A percentile compares a stretch with the other conserved stretches of the same genome.
Evolutionary conservation across 2,329 filamentous ascomycete species (phyloP).

Genomic region (Nothophaeocryptopus gaeumannii): DNA sequence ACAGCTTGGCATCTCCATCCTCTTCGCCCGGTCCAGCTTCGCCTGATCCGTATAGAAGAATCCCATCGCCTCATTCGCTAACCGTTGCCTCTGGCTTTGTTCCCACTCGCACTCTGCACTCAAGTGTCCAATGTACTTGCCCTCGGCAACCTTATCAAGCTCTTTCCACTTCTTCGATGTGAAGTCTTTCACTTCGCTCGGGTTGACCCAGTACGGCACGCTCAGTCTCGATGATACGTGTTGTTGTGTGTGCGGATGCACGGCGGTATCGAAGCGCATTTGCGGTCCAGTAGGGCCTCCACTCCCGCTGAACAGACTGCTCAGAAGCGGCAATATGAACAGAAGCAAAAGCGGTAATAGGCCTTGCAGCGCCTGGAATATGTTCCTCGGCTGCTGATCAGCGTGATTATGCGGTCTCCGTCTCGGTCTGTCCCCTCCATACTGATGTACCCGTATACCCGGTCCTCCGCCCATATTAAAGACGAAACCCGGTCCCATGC

Average conservation of each 20-base stretch:
- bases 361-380: slow-evolving; percentile 44
- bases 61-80: slow-evolving; percentile 75
- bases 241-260: slow-evolving; percentile 69
- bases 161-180: slow-evolving; percentile 65
- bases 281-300: slow-evolving; percentile 58
- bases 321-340: slow-evolving; percentile 76
- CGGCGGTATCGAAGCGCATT: slow-evolving; percentile 71
- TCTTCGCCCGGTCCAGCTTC: slow-evolving; percentile 70
- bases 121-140: slow-evolving; percentile 65
- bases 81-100: slow-evolving; percentile 59
- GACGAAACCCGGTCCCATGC: slow-evolving; percentile 70
- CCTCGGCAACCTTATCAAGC: slow-evolving; percentile 76
- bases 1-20: slow-evolving; percentile 60
- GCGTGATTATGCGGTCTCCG: slow-evolving; percentile 66
- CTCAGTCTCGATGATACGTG: slow-evolving; percentile 69
- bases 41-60: slow-evolving; percentile 82
- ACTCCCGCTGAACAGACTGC: slow-evolving; percentile 72
- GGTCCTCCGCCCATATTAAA: slow-evolving; percentile 87
- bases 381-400: slow-evolving; percentile 51
- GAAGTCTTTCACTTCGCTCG: slow-evolving; percentile 69
- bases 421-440: slow-evolving; percentile 76
- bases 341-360: slow-evolving; percentile 80
- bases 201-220: slow-evolving; percentile 83
- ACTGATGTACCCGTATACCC: slow-evolving; percentile 90
- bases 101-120: slow-evolving; percentile 73